phyloP scores from a whole-genome alignment of 108 stramenopile genomes.

The Cylindrotheca fusiformis region DNA sequence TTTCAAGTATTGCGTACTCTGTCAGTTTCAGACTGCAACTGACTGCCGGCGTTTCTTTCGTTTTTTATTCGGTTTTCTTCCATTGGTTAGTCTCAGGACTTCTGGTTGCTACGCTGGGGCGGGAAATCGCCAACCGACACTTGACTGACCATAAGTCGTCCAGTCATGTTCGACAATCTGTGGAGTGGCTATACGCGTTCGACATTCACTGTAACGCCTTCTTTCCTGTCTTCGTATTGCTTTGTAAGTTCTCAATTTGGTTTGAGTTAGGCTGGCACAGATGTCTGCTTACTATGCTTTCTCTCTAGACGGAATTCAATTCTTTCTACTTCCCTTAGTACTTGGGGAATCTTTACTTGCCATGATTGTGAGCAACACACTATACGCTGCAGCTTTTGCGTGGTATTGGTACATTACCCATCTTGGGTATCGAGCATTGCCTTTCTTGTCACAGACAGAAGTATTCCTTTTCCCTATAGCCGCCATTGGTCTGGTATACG shows the following conservation, averaged over 20 bases:
- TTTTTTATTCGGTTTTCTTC: slow-evolving; percentile 50
- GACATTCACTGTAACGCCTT: slow-evolving; percentile 99
- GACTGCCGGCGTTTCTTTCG: slow-evolving; percentile 36
- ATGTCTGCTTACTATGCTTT: not conserved
- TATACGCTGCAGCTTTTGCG: slow-evolving; percentile 88
- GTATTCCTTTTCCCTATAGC: slow-evolving; percentile 95
- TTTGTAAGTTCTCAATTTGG: slow-evolving; percentile 59
- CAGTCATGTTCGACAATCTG: slow-evolving; percentile 88
- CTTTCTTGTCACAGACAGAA: slow-evolving; percentile 92
- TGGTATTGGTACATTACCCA: slow-evolving; percentile 97
- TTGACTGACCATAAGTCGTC: slow-evolving; percentile 57
- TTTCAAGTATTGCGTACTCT: slow-evolving; percentile 73
- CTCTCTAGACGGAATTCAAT: slow-evolving; percentile 85
- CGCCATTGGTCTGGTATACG: slow-evolving; percentile 65
- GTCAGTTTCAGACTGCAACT: slow-evolving; percentile 64
- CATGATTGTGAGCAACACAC: slow-evolving; percentile 80
- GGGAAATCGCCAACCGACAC: slow-evolving; percentile 79
- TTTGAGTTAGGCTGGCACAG: not conserved
- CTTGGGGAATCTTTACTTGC: slow-evolving; percentile 76
- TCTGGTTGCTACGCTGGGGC: slow-evolving; percentile 57
- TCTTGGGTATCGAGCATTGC: slow-evolving; percentile 92
- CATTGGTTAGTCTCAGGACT: slow-evolving; percentile 69
- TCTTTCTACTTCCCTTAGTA: slow-evolving; percentile 91
- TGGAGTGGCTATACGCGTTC: slow-evolving; percentile 98
- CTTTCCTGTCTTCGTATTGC: slow-evolving; percentile 88